Evolutionary conservation across 148 eudicot species (phyloP).

Genomic region (Camellia granthamiana): DNA sequence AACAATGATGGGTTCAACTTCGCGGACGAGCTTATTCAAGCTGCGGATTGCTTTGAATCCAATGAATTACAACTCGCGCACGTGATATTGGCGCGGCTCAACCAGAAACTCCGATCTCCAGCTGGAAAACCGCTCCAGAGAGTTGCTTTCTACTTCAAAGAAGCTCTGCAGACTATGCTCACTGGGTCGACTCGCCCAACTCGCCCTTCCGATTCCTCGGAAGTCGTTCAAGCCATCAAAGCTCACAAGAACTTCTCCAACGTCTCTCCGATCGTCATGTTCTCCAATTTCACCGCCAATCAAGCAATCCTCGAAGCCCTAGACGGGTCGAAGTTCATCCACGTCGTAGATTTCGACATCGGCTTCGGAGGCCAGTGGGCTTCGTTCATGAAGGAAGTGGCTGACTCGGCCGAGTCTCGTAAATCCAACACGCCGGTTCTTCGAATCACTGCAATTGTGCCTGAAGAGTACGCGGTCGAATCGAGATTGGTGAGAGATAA

Average conservation of each 20-base stretch:
- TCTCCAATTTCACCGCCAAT: conserved; percentile 85
- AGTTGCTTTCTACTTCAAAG: conserved; percentile 86
- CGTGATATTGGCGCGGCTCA: conserved; percentile 73
- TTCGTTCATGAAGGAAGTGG: conserved; percentile 73
- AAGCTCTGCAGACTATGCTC: conserved; percentile 63
- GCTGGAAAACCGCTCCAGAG: conserved; percentile 74
- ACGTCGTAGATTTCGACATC: conserved; percentile 83
- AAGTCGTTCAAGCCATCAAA: conserved; percentile 68
- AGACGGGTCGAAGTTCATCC: conserved; percentile 60
- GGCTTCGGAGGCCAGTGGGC: conserved; percentile 96
- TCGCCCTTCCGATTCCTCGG: conserved; percentile 35
- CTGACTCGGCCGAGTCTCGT: conserved; percentile 42
- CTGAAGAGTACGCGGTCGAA: conserved; percentile 60
- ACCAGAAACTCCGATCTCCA: conserved; percentile 64
- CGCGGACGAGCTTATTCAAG: conserved; percentile 70
- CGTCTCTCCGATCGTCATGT: conserved; percentile 74
- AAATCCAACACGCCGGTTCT: conserved; percentile 45
- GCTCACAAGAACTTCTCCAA: conserved; percentile 66
- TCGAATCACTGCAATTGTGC: conserved; percentile 70
- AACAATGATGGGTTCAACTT: conserved; percentile 47
- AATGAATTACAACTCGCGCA: conserved; percentile 58
- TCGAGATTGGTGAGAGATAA: conserved; percentile 69
- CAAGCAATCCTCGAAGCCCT: conserved; percentile 83
- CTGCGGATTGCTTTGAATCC: conserved; percentile 77
- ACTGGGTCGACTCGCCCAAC: conserved; percentile 34